These are phyloP conservation scores for Camelina neglecta DNA, from an alignment of 345 rosid species.

Conservation along the genomic window DNA sequence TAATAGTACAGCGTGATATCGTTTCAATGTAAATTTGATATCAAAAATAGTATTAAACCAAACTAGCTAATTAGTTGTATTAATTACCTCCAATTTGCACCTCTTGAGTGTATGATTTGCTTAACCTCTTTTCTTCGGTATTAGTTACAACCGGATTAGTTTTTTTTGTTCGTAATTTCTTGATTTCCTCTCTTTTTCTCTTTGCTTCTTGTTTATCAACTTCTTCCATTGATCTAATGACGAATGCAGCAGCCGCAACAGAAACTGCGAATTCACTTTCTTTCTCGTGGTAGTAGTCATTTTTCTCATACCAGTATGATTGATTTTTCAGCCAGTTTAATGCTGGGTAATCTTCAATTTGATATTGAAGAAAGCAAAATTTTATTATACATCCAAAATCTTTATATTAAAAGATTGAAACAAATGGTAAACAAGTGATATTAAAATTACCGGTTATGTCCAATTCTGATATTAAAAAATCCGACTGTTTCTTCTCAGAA, in stretches of 20 bases:
- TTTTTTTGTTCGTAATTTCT: slow-evolving; percentile 37
- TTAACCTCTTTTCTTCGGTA: slow-evolving; percentile 41
- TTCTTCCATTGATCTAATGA: slow-evolving; percentile 53
- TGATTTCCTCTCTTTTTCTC: slow-evolving; percentile 50
- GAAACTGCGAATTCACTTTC: slow-evolving; percentile 57
- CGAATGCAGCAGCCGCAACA: slow-evolving; percentile 66
- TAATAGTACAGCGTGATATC: background rate
- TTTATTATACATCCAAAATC: background rate
- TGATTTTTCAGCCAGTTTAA: slow-evolving; percentile 52
- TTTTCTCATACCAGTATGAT: slow-evolving; percentile 47
- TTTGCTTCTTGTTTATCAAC: slow-evolving; percentile 38
- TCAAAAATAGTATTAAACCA: background rate
- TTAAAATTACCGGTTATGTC: slow-evolving; percentile 26
- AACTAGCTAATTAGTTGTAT: background rate
- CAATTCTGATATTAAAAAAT: slow-evolving; percentile 31
- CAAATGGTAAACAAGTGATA: background rate
- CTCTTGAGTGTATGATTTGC: slow-evolving; percentile 33
- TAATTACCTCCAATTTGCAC: slow-evolving; percentile 48
- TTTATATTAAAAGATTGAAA: background rate
- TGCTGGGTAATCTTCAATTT: slow-evolving; percentile 45
- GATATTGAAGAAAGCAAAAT: background rate
- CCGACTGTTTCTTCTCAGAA: slow-evolving; percentile 29
- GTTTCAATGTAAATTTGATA: background rate
- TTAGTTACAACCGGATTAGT: slow-evolving; percentile 18
- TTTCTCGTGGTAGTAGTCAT: slow-evolving; percentile 37